A percentile compares a stretch with the other conserved stretches of the same genome.
Evolutionary conservation across 495 filamentous ascomycete species (phyloP).

Genomic region (Aspergillus incahuasiensis): DNA sequence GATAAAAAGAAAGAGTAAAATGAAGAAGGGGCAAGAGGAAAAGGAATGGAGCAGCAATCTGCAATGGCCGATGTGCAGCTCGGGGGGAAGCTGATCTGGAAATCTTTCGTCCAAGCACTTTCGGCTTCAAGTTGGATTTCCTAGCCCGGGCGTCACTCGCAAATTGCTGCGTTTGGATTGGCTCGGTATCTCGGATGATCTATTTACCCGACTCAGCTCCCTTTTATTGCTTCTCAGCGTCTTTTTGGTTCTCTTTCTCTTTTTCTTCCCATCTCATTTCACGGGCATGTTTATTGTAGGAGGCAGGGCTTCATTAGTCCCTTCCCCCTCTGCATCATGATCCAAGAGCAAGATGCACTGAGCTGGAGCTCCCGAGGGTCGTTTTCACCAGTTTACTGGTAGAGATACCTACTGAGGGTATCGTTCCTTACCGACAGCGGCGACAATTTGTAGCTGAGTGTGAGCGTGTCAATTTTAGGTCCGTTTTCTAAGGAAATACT

Average conservation of each 20-base stretch:
- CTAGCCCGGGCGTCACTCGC: constrained; percentile 25
- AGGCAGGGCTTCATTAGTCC: constrained; percentile 43
- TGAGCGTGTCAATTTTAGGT: background rate
- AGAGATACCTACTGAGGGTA: constrained; percentile 17
- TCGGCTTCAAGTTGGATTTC: constrained; percentile 28
- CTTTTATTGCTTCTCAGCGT: constrained; percentile 19
- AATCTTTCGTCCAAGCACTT: constrained; percentile 33
- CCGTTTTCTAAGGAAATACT: too few relatives aligned
- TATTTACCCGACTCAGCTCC: constrained; percentile 19
- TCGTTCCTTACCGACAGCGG: constrained; percentile 26
- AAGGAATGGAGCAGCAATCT: constrained; percentile 10
- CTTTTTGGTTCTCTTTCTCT: constrained; percentile 34
- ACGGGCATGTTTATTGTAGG: constrained; percentile 89
- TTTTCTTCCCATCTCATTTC: constrained; percentile 47
- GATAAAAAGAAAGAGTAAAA: constrained; percentile 19
- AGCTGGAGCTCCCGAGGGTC: constrained; percentile 62
- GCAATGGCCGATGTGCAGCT: constrained; percentile 14
- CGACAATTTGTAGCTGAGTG: constrained; percentile 11
- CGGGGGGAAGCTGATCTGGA: constrained; percentile 18
- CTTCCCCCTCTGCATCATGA: constrained; percentile 60
- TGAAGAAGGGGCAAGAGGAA: constrained; percentile 11
- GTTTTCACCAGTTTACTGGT: constrained; percentile 10
- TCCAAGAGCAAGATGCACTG: constrained; percentile 58
- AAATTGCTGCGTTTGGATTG: constrained; percentile 38
- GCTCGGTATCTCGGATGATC: constrained; percentile 33